phyloP scores from a whole-genome alignment of 1,139 yeast genomes.

The Pichia cactophila region DNA sequence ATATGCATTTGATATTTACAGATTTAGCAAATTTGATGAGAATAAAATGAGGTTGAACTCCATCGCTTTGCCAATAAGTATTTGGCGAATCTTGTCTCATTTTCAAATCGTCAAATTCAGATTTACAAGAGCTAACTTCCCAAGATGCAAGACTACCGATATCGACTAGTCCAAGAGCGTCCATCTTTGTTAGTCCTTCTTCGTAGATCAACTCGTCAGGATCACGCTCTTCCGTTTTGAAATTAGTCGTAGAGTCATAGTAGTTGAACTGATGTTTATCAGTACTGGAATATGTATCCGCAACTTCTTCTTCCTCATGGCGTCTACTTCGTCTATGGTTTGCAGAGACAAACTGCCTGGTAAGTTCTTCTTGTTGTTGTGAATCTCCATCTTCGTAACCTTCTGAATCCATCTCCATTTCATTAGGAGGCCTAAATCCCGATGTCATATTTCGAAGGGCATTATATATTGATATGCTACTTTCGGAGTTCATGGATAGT shows the following conservation, averaged over 20 bases:
- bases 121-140: conserved; percentile 73
- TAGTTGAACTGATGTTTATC: conserved; percentile 8
- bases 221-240: conserved; percentile 1
- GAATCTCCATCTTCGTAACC: neutral
- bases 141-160: conserved; percentile 79
- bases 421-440: neutral
- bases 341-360: neutral
- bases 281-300: conserved; percentile 2
- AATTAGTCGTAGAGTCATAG: neutral
- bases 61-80: conserved; percentile 94
- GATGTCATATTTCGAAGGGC: neutral
- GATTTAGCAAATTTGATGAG: conserved; percentile 76
- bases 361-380: neutral
- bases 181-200: conserved; percentile 50
- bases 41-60: conserved; percentile 80
- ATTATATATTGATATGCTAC: neutral
- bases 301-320: neutral
- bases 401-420: neutral
- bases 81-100: conserved; percentile 70
- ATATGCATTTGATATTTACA: conserved; percentile 62
- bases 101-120: conserved; percentile 63
- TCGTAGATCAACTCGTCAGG: conserved; percentile 29
- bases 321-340: neutral
- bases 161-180: conserved; percentile 51
- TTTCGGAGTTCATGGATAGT: no score